These are phyloP conservation scores for Castanea crenata DNA, from an alignment of 306 rosid species.

Conservation along the genomic window DNA sequence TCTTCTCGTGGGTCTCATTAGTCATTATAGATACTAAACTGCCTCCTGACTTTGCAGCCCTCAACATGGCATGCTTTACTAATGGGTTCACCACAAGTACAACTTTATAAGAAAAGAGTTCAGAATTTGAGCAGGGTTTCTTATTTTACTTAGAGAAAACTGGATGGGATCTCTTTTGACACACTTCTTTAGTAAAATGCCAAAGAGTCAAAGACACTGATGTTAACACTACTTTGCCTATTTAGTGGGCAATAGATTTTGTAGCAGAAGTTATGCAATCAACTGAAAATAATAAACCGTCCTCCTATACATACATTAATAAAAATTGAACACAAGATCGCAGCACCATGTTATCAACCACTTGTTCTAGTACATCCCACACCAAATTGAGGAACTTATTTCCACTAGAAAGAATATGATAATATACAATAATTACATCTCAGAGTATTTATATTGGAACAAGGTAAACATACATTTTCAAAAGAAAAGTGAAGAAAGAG, in stretches of 20 bases:
- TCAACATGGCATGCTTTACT: too few relatives aligned
- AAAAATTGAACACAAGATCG: not conserved
- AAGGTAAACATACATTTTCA: constrained; percentile 1
- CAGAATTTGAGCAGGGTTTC: too few relatives aligned
- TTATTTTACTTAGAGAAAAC: too few relatives aligned
- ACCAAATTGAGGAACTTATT: not conserved
- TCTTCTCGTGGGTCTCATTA: too few relatives aligned
- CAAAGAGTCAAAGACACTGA: not conserved
- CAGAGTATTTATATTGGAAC: not conserved
- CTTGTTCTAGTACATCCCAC: not conserved
- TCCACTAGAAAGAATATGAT: constrained; percentile 15
- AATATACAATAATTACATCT: constrained; percentile 2
- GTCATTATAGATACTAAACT: too few relatives aligned
- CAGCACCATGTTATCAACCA: not conserved
- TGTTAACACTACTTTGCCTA: not conserved
- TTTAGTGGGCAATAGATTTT: not conserved
- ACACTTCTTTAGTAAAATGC: not conserved
- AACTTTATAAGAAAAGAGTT: too few relatives aligned
- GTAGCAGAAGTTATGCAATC: not conserved
- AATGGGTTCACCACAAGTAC: too few relatives aligned
- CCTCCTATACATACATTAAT: not conserved
- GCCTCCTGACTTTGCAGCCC: too few relatives aligned
- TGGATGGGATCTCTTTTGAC: too few relatives aligned
- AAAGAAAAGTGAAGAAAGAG: not conserved
- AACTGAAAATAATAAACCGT: not conserved